A percentile compares a stretch with the other conserved stretches of the same genome.
phyloP scores from a whole-genome alignment of 345 rosid genomes.

The Bruguiera gymnorhiza region DNA sequence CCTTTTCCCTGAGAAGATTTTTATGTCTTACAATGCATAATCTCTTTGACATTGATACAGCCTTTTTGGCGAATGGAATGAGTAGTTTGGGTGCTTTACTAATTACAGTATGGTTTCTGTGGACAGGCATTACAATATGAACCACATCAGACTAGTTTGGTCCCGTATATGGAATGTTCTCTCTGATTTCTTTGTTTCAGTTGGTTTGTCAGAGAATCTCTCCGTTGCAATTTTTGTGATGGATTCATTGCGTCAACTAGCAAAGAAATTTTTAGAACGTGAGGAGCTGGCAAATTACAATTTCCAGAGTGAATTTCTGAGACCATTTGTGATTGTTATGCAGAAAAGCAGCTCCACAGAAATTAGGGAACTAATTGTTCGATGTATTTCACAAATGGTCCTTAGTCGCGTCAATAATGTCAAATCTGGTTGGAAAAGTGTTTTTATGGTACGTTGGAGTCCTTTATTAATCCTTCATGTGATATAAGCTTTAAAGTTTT shows the following conservation, averaged over 20 bases:
- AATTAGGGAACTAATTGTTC: slow-evolving; percentile 82
- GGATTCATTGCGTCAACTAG: slow-evolving; percentile 96
- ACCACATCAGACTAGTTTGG: slow-evolving; percentile 97
- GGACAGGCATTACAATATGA: slow-evolving; percentile 96
- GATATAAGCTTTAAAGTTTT: background rate
- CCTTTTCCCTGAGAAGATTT: slow-evolving; percentile 1
- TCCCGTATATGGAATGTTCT: slow-evolving; percentile 94
- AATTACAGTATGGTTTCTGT: slow-evolving; percentile 12
- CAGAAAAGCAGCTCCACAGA: slow-evolving; percentile 85
- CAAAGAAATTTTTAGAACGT: slow-evolving; percentile 94
- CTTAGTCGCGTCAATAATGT: slow-evolving; percentile 85
- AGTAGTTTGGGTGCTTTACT: background rate
- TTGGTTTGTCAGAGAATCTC: slow-evolving; percentile 92
- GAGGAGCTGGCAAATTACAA: slow-evolving; percentile 97
- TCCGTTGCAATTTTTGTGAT: slow-evolving; percentile 95
- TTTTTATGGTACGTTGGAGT: slow-evolving; percentile 64
- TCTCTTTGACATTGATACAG: background rate
- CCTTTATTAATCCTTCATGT: background rate
- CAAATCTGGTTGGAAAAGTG: slow-evolving; percentile 99
- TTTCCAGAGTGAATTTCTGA: slow-evolving; percentile 91
- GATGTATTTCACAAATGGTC: slow-evolving; percentile 97
- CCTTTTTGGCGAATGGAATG: background rate
- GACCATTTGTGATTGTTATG: slow-evolving; percentile 93
- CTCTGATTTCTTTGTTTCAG: slow-evolving; percentile 89
- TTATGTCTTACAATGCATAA: background rate